Evolutionary conservation across 768 basidiomycete species (phyloP), one percentile per base, ranked within the genome.

Genomic region (Tricholoma hemisulphureum): DNA sequence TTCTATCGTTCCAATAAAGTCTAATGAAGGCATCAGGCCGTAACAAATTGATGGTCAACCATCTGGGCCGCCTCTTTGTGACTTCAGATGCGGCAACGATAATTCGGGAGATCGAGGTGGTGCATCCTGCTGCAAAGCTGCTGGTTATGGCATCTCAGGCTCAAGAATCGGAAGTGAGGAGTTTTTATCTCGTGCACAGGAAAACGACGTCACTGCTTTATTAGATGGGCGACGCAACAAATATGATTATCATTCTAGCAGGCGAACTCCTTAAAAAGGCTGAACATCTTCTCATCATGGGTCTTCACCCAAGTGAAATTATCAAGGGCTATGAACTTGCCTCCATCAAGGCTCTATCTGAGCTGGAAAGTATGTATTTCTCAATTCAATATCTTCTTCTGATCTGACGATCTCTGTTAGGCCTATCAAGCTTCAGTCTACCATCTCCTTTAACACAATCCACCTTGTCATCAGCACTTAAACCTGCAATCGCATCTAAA

Each of bases 1-100:
- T 43, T 41, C 55, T 35, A 31, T 41, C 14, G 60, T 20, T 18
- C 0, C 7, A 31, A 14, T 18, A 20, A 45, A 26, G 11, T 9
- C 62, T 43, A 24, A 39, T 52, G 21, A 18, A 49, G 50, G 2
- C 1, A 11, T 20, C 67, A 93, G 96, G 96, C 49, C 85, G 96
- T 53, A 99, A 98, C 75, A 99, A 99, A 74, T 86, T 99, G 55
- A 77, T 99, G 71, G 96, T 99, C 76, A 99, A 99, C 73, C 96
- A 98, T 74, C 81, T 99, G 32, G 95, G 95, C 55, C 83, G 87
- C 72, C 81, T 98, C 35, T 98, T 98, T 74, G 95, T 98, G 59
- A 99, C 97, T 31, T 96, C 94, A 48, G 96, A 99, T 83, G 96
- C 97, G 9, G 97, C 97, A 11, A 98, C 96, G 58, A 98, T 99